A percentile compares a stretch with the other conserved stretches of the same genome.
phyloP scores from a whole-genome alignment of 2,329 filamentous ascomycete species.

The Corynespora cassiicola region DNA sequence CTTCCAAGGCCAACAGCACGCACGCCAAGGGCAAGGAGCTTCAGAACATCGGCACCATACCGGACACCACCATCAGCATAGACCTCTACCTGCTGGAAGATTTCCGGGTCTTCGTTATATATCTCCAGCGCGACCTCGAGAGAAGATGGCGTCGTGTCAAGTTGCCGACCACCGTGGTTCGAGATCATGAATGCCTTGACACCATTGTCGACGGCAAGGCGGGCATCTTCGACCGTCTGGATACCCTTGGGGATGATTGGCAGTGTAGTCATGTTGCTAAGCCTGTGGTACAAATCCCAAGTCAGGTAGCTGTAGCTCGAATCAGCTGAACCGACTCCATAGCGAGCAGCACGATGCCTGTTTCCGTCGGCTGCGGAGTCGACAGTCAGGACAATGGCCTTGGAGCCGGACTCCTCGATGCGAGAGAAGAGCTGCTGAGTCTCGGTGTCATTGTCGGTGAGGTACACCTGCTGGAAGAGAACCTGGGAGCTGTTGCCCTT shows the following conservation, averaged over 20 bases:
- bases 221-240: slow-evolving; percentile 48
- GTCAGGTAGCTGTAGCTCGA: slow-evolving; percentile 38
- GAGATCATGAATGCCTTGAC: slow-evolving; percentile 49
- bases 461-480: slow-evolving; percentile 51
- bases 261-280: slow-evolving; percentile 44
- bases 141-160: slow-evolving; percentile 65
- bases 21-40: slow-evolving; percentile 46
- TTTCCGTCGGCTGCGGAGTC: slow-evolving; percentile 49
- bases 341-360: slow-evolving; percentile 43
- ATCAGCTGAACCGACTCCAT: slow-evolving; percentile 37
- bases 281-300: slow-evolving; percentile 42
- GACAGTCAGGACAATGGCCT: slow-evolving; percentile 51
- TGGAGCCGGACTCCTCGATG: slow-evolving; percentile 43
- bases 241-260: slow-evolving; percentile 50
- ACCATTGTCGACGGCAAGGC: slow-evolving; percentile 42
- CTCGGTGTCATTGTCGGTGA: slow-evolving; percentile 37
- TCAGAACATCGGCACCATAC: slow-evolving; percentile 47
- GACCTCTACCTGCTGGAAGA: slow-evolving; percentile 49
- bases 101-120: slow-evolving; percentile 59
- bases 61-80: slow-evolving; percentile 50
- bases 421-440: slow-evolving; percentile 38
- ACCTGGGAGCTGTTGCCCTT: slow-evolving; percentile 35
- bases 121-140: slow-evolving; percentile 80
- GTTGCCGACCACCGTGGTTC: slow-evolving; percentile 50
- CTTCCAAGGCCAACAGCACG: slow-evolving; percentile 55